Evolutionary conservation across 2,329 filamentous ascomycete species (phyloP), one percentile per base, ranked within the genome.

Genomic region (Exophiala xenobiotica): DNA sequence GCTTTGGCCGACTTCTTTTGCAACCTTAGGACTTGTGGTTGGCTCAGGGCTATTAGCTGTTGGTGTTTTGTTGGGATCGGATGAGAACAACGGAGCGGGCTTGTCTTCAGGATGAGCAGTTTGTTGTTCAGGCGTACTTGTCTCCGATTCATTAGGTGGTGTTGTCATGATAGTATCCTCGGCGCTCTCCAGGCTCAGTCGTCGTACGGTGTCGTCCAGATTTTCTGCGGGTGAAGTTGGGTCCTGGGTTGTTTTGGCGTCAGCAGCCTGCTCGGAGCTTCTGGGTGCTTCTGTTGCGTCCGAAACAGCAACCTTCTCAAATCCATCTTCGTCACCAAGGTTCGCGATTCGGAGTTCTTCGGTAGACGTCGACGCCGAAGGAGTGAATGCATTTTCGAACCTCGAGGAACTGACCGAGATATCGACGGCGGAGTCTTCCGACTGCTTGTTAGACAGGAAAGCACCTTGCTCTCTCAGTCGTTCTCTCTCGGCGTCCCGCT

Each of bases 311-410:
- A 97, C 91, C 69, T 96, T 90, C 67, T 99, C 93, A 64, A 96
- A 97, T 1, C 88, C 89, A 65, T 97, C 93, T 58, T 93, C 88
- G 59, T 96, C 90, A 9, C 87, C 86, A 12, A 82, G 83, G 63
- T 93, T 95, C 46, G 86, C 87, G 11, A 92, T 82, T 46, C 87
- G 87, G 44, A 82, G 78, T 50, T 83, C 82, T 58, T 90, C 88
- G 1, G 79, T 75, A 3, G 81, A 80, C 3, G 70, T 69, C 27
- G 69, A 70, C 5, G 63, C 71, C 26, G 74, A 65, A 9, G 65
- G 62, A n/a, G 71, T 71, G 38, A 64, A 62, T 11, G 62, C 62
- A 23, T 59, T 61, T 27, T 67, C 67, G 43, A 74, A 74, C 44
- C 70, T 69, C 16, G 66, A 68, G 8, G 69, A 71, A 38, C 73